Conservation (phyloP, 1,284 basidiomycete species). For the Xanthoconium separans region DNA sequence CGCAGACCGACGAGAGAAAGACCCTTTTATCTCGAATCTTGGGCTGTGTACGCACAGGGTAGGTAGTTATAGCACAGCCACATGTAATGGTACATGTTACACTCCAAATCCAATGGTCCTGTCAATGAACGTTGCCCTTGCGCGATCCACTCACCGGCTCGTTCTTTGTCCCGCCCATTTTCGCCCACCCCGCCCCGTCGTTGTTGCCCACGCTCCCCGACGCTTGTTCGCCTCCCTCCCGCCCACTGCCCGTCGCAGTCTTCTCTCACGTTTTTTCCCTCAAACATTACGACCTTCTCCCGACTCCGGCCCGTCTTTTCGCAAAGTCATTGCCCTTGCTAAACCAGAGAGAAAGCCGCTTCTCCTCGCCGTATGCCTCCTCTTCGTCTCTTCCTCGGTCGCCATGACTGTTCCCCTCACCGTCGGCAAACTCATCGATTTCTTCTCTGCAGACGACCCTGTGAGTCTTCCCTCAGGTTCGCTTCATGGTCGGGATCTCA, state of each 20-base stretch:
- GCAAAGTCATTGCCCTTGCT: constrained; percentile 75
- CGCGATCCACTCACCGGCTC: constrained; percentile 2
- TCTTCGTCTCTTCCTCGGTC: constrained; percentile 72
- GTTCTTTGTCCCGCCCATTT: not conserved
- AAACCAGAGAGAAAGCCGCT: constrained; percentile 77
- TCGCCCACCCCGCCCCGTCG: not conserved
- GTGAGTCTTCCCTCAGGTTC: constrained; percentile 43
- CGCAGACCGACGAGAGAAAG: not conserved
- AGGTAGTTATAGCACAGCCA: not conserved
- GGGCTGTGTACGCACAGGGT: not conserved
- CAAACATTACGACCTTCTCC: constrained; percentile 33
- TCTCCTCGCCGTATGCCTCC: constrained; percentile 63
- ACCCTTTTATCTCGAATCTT: not conserved
- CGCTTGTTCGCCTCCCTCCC: constrained; percentile 17
- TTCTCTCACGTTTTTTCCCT: constrained; percentile 41
- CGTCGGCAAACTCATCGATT: constrained; percentile 90
- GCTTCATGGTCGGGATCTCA: not conserved
- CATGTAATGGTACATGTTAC: not conserved
- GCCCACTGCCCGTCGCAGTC: constrained; percentile 27
- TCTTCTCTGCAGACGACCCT: constrained; percentile 72
- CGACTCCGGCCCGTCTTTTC: constrained; percentile 56
- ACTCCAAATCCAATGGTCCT: not conserved
- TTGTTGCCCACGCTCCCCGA: not conserved
- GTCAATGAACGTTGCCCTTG: not conserved
- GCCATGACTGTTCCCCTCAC: constrained; percentile 91